Evolutionary conservation across 164 flowering plant species (phyloP), one percentile per base, ranked within the genome.

Genomic region (Amborella trichopoda): DNA sequence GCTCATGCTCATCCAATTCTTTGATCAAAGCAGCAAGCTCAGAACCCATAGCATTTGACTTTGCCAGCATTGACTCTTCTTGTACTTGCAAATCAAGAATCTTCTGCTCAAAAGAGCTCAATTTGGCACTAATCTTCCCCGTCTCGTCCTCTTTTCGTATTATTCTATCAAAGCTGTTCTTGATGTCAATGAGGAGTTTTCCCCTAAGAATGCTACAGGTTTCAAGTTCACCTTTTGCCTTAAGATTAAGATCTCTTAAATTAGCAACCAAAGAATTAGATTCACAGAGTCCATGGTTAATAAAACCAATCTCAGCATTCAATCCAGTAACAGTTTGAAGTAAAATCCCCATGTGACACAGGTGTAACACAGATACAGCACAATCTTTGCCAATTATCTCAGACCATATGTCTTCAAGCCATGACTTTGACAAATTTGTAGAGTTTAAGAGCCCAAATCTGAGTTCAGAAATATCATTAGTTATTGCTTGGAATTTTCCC

Each of bases 331-430:
- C 83, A 14, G 84, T 67, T 69, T 91, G 96, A 73, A 82, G 59
- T 46, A 91, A 48, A 55, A 82, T 66, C 20, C 95, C 96, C 69
- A 77, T 75, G 64, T 91, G 95, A 59, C 99, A 91, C 8, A 82
- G 77, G 65, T 84, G 94, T 39, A 91, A 52, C 26, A 80, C 84
- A 28, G 96, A 84, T 24, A 87, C 40, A 34, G 86, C 86, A 68
- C 85, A 80, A 51, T 84, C 99, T 65, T 82, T 87, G 20, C 55
- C 63, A 52, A 91, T 65, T 30, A 84, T 78, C 56, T 87, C 91
- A n/a, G 90, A 78, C 90, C 90, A 91, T 28, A 77, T 55, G 18
- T 87, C 87, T 66, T 84, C 96, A 28, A 87, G 76, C 63, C 73
- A 74, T 53, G 80, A 69, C 52, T 64, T 61, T 40, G 68, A 63